Evolutionary conservation across 1,139 yeast genomes (phyloP), one percentile per base, ranked within the genome.

Genomic region (Taphrina pruni): DNA sequence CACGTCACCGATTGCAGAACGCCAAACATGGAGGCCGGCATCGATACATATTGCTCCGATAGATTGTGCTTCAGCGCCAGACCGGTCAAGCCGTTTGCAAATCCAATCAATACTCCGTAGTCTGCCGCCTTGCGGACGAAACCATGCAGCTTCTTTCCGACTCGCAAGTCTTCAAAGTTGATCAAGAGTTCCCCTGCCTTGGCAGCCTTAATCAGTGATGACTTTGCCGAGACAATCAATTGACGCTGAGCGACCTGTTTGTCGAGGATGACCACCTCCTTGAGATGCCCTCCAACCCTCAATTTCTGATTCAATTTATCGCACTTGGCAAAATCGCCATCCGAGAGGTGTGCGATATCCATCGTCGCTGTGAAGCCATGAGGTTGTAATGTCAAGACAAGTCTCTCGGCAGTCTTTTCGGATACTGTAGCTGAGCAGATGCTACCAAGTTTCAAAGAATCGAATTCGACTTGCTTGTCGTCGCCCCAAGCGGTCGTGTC

Each of bases 81-180:
- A 61, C 97, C 98, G 43, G 92, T 89, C 73, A 93, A 84, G 69
- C 84, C 86, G 73, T 89, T 89, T 71, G 88, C 92, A 78, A 94
- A 94, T 0, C 89, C 85, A 70, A 94, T 89, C 77, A 94, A 93
- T 39, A 91, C 82, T 73, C 98, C 98, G 36, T 73, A 72, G 77
- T 84, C 85, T 26, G 95, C 89, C 39, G 90, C 87, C 38, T 92
- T 87, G 74, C 87, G 89, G 66, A 94, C 85, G 76, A 83, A 93
- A 55, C 98, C 99, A 72, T 85, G 82, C 66, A 89, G 77, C 14
- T 79, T 75, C 62, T 79, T 80, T 41, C 85, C 85, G n/a, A 83
- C 78, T 58, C 82, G 78, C 65, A 92, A 81, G 60, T 89, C 94
- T 35, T 82, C 81, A 75, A 86, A 88, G 14, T 79, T 76, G 3